A percentile compares a stretch with the other conserved stretches of the same genome.
Conservation (phyloP, 208 protist species). For the Acanthamoeba lugdunensis region DNA sequence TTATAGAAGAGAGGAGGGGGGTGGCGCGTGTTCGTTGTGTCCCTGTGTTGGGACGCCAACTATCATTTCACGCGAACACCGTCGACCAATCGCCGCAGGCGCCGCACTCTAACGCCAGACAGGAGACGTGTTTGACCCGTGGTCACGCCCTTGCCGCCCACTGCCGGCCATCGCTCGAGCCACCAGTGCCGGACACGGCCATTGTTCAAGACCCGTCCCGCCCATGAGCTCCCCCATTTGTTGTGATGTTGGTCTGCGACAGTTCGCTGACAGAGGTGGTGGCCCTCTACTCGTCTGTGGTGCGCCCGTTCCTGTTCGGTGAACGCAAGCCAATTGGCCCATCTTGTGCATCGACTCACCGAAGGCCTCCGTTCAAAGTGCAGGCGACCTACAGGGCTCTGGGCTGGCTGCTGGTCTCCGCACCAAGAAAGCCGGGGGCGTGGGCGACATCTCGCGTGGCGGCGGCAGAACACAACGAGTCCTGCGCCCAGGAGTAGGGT, state of each 20-base stretch:
- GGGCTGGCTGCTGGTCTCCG: too few species aligned
- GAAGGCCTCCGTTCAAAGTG: too few species aligned
- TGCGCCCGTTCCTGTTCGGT: neutral
- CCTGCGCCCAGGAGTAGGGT: too few species aligned
- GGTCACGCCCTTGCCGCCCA: neutral
- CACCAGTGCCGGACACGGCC: too few species aligned
- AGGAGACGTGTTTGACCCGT: neutral
- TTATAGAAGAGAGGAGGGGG: neutral
- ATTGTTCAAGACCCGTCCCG: neutral
- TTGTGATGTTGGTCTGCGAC: constrained; percentile 16
- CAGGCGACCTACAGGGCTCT: too few species aligned
- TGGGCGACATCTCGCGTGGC: neutral
- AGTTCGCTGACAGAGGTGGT: neutral
- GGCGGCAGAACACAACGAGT: neutral
- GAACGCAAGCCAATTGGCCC: neutral
- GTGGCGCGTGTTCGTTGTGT: neutral
- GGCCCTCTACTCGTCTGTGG: neutral
- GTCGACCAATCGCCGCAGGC: neutral
- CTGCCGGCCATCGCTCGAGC: neutral
- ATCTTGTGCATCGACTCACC: neutral
- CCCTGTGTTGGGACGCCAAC: neutral
- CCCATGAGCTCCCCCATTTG: neutral
- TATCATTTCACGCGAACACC: neutral
- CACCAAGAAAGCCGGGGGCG: too few species aligned
- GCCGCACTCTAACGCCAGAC: neutral